Evolutionary conservation across 768 basidiomycete genomes (phyloP).

Genomic region (Suillus lakei): DNA sequence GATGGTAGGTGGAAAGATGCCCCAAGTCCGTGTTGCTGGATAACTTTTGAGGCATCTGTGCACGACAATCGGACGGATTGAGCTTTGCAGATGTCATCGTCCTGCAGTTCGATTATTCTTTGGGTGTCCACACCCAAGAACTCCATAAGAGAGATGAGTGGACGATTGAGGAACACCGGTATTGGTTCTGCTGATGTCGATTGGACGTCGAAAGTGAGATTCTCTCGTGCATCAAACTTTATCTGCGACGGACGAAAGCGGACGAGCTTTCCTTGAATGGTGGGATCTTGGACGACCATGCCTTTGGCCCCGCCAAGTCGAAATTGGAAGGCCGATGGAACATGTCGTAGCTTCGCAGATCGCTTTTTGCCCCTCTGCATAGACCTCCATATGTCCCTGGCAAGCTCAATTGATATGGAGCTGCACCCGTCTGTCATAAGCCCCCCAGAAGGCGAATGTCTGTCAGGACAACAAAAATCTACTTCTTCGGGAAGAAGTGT

Average conservation of each 20-base stretch:
- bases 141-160: constrained; percentile 54
- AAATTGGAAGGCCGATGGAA: constrained; percentile 49
- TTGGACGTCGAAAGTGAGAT: constrained; percentile 51
- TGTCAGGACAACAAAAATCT: constrained; percentile 26
- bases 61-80: constrained; percentile 39
- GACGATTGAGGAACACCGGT: constrained; percentile 49
- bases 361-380: constrained; percentile 34
- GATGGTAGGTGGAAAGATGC: constrained; percentile 50
- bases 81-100: constrained; percentile 40
- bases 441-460: constrained; percentile 26
- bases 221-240: constrained; percentile 62
- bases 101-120: constrained; percentile 44
- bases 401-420: constrained; percentile 45
- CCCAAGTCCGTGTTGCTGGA: constrained; percentile 52
- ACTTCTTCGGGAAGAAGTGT: constrained; percentile 44
- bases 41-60: constrained; percentile 40
- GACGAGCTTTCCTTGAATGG: constrained; percentile 39
- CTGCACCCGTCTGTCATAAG: constrained; percentile 60
- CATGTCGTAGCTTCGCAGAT: constrained; percentile 14
- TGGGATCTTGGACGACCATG: constrained; percentile 49
- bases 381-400: constrained; percentile 38
- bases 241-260: constrained; percentile 58
- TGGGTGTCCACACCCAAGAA: constrained; percentile 41
- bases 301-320: constrained; percentile 54
- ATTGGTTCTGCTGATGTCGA: constrained; percentile 48